Conservation (phyloP, 2,329 filamentous ascomycete species). For the Tolypocladium inflatum region DNA sequence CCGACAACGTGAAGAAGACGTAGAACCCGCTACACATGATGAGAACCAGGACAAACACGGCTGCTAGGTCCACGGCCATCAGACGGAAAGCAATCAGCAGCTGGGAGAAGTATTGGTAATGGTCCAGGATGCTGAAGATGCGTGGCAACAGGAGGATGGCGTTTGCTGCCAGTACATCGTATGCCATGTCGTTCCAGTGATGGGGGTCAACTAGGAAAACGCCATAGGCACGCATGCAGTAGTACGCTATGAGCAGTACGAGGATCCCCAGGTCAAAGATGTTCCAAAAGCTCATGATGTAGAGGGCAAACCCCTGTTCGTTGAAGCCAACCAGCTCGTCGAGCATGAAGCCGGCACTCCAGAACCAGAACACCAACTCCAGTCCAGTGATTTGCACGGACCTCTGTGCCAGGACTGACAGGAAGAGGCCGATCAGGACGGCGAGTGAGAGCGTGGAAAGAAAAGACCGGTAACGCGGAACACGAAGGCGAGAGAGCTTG, state of each 20-base stretch:
- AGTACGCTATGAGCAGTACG: slow-evolving; percentile 77
- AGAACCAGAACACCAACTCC: slow-evolving; percentile 92
- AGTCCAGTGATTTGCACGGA: slow-evolving; percentile 73
- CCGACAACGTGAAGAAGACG: slow-evolving; percentile 82
- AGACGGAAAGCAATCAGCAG: slow-evolving; percentile 87
- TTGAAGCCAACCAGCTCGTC: slow-evolving; percentile 95
- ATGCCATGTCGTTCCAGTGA: slow-evolving; percentile 72
- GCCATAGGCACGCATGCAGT: slow-evolving; percentile 80
- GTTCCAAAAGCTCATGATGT: slow-evolving; percentile 98
- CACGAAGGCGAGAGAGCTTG: slow-evolving; percentile 82
- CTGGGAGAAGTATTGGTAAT: slow-evolving; percentile 94
- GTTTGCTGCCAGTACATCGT: slow-evolving; percentile 87
- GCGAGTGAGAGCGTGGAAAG: slow-evolving; percentile 82
- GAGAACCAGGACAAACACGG: slow-evolving; percentile 73
- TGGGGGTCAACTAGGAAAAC: slow-evolving; percentile 71
- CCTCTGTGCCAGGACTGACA: slow-evolving; percentile 69
- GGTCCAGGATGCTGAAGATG: slow-evolving; percentile 86
- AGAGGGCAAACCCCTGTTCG: slow-evolving; percentile 90
- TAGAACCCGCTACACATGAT: slow-evolving; percentile 93
- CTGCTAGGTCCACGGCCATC: slow-evolving; percentile 84
- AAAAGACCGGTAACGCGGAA: slow-evolving; percentile 85
- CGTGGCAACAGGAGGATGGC: slow-evolving; percentile 84
- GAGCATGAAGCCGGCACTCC: slow-evolving; percentile 94
- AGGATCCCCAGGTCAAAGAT: slow-evolving; percentile 88
- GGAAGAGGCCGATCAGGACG: slow-evolving; percentile 73